Conservation (phyloP, 139 green algal species). For the Mesotaenium endlicherianum region DNA sequence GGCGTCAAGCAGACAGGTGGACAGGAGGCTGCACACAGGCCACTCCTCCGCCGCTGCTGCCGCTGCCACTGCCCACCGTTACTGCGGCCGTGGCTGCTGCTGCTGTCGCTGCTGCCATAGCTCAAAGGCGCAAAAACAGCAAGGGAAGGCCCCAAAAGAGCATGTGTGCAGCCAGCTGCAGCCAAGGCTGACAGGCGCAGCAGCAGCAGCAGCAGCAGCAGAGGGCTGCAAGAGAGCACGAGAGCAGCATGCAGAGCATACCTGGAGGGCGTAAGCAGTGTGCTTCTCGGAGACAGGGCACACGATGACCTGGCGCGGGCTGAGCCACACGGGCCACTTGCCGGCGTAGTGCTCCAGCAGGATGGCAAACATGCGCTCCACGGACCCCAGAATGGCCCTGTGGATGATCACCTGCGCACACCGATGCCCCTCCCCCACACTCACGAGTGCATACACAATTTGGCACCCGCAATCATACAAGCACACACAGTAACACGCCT, state of each 20-base stretch:
- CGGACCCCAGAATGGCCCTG: slow-evolving; percentile 87
- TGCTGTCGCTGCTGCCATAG: not conserved
- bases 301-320: slow-evolving; percentile 91
- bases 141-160: no score
- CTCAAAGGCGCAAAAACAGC: not conserved
- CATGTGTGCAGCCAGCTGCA: no score
- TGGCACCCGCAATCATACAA: no score
- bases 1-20: no score
- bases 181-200: not conserved
- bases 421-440: no score
- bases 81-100: not conserved
- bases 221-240: not conserved
- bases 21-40: no score
- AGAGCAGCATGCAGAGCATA: slow-evolving; percentile 42
- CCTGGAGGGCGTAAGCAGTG: slow-evolving; percentile 73
- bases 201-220: not conserved
- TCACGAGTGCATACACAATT: no score
- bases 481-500: no score
- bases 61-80: no score
- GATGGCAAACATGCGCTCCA: slow-evolving; percentile 99
- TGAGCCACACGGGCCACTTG: slow-evolving; percentile 98
- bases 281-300: slow-evolving; percentile 83
- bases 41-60: no score
- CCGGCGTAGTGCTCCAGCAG: slow-evolving; percentile 96
- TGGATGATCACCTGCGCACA: slow-evolving; percentile 99